Base-by-base conservation (phyloP, 2,329 filamentous ascomycete species). In the Trichophyton benhamiae region DNA sequence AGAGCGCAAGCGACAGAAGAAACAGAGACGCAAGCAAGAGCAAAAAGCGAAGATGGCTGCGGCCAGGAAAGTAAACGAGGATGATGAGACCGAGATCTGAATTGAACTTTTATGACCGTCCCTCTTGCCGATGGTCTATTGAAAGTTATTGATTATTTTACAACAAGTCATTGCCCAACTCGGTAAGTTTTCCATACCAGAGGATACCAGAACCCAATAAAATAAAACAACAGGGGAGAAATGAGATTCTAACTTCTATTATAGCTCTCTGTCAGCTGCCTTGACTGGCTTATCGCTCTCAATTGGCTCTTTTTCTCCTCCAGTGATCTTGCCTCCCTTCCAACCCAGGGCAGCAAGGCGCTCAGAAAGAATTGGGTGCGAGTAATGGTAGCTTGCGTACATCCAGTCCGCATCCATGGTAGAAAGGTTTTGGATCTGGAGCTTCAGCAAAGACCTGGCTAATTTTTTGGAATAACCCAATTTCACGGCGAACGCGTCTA, bases 331-430 rank as follows among this genome's bases (percentile, higher is more conserved):
- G 41, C 72, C 72, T 64, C 89, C 85, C 71, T 86, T 85, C 91
- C 92, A 99, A 66, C 89, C 87, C 63, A 99, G 82, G 1, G 92
- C 94, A 75, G 88, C 89, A 69, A 99, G 81, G 69, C 94, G 85
- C 82, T 99, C 95, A 1, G 91, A 88, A 67, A 99, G 80, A 67
- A 97, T 96, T 0, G 94, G 94, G 77, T 99, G 94, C 25, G 92
- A 96, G 81, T 95, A 96, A 78, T 99, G 91, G 80, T 97, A 99
- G 77, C 87, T 95, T 60, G 94, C 94, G 76, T 95, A 99, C 83
- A 96, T 85, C 88, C 89, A 95, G 77, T 99, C 95, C 30, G 94
- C 94, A 70, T 99, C 94, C 92, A 99, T 97, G 64, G 89, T 95
- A 76, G 90, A 95, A 67, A 99, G 82, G 73, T 99, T 99, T 79